Conservation (phyloP, 2,329 filamentous ascomycete species). For the Beauveria scarabaeidicola region DNA sequence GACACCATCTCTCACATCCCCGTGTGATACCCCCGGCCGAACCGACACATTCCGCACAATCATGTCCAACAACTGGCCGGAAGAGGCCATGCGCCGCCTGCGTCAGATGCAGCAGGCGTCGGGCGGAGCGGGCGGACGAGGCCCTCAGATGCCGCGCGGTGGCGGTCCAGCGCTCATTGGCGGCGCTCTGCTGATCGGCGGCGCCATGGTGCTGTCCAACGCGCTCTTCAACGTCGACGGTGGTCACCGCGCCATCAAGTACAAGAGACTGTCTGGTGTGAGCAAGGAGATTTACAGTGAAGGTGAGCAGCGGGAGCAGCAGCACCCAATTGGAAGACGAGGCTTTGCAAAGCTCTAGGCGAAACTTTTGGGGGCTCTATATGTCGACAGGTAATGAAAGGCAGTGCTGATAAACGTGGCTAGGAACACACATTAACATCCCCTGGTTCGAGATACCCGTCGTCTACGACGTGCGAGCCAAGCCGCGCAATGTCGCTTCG, state of each 20-base stretch:
- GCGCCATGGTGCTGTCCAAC: slow-evolving; percentile 45
- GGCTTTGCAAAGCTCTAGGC: not conserved
- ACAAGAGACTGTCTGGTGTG: slow-evolving; percentile 84
- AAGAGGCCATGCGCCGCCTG: slow-evolving; percentile 43
- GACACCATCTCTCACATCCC: not conserved
- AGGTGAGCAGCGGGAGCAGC: slow-evolving; percentile 46
- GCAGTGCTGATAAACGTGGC: slow-evolving; percentile 5
- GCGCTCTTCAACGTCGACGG: slow-evolving; percentile 81
- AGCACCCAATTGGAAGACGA: not conserved
- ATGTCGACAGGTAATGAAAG: not conserved
- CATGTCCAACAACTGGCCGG: slow-evolving; percentile 36
- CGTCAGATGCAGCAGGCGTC: slow-evolving; percentile 39
- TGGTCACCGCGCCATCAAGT: slow-evolving; percentile 98
- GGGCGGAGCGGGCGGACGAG: slow-evolving; percentile 34
- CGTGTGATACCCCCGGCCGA: not conserved
- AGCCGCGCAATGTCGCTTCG: slow-evolving; percentile 92
- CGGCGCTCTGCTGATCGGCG: slow-evolving; percentile 38
- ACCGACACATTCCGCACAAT: not conserved
- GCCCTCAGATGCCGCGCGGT: slow-evolving; percentile 34
- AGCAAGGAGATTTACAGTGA: slow-evolving; percentile 93
- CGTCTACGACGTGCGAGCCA: slow-evolving; percentile 95
- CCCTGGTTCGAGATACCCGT: slow-evolving; percentile 97
- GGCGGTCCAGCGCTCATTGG: slow-evolving; percentile 32
- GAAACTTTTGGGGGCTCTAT: no score
- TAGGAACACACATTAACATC: slow-evolving; percentile 85